phyloP scores from a whole-genome alignment of 2,329 filamentous ascomycete species.

The Fusarium nodosum region DNA sequence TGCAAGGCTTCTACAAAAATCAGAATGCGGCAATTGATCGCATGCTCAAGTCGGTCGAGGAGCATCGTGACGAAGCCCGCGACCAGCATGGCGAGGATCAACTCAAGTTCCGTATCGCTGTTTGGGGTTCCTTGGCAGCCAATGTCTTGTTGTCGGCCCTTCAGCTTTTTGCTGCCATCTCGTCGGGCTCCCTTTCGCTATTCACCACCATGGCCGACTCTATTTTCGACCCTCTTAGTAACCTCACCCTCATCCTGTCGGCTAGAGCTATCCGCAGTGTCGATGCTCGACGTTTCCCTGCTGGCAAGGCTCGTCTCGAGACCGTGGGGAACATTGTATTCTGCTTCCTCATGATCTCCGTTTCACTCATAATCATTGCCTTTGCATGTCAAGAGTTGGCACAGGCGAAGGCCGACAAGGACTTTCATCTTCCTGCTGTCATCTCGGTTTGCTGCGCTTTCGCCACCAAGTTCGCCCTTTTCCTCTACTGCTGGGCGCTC shows the following conservation, averaged over 20 bases:
- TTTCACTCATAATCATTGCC: slow-evolving; percentile 92
- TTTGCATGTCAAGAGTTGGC: slow-evolving; percentile 82
- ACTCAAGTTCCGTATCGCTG: slow-evolving; percentile 77
- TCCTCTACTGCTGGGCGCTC: slow-evolving; percentile 92
- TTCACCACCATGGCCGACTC: slow-evolving; percentile 98
- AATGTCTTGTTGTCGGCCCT: slow-evolving; percentile 84
- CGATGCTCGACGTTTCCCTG: slow-evolving; percentile 87
- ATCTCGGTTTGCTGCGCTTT: slow-evolving; percentile 90
- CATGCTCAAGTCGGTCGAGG: slow-evolving; percentile 91
- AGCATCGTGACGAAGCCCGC: slow-evolving; percentile 85
- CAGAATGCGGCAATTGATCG: slow-evolving; percentile 96
- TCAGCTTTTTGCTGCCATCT: slow-evolving; percentile 89
- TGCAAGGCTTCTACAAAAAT: slow-evolving; percentile 86
- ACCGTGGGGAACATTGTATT: slow-evolving; percentile 97
- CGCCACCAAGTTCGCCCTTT: slow-evolving; percentile 83
- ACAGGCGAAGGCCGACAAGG: slow-evolving; percentile 66
- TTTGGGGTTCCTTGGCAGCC: slow-evolving; percentile 78
- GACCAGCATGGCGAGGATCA: slow-evolving; percentile 86
- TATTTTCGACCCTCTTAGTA: slow-evolving; percentile 92
- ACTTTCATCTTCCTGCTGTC: slow-evolving; percentile 85
- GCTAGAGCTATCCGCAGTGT: slow-evolving; percentile 90
- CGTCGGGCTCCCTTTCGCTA: slow-evolving; percentile 90
- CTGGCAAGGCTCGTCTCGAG: slow-evolving; percentile 93
- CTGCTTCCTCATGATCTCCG: slow-evolving; percentile 94
- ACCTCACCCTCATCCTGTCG: slow-evolving; percentile 86